phyloP scores from a whole-genome alignment of 176 grass and related monocot species.

The Aegilops umbellulata region DNA sequence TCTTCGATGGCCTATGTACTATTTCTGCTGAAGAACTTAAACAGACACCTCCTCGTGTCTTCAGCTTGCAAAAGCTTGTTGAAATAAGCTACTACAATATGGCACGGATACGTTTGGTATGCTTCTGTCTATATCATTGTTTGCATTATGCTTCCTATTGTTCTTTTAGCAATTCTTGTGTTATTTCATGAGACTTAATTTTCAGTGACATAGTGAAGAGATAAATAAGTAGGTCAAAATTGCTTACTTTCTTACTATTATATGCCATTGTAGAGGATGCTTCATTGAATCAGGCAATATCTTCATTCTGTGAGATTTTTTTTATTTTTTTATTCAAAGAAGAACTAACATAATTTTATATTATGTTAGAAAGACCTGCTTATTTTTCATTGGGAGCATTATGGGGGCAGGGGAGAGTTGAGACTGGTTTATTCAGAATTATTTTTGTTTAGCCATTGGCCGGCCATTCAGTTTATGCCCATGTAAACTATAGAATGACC shows the following conservation, averaged over 20 bases:
- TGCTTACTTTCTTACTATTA: background rate
- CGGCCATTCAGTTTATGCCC: background rate
- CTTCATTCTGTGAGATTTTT: background rate
- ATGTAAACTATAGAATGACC: background rate
- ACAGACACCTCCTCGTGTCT: conserved; percentile 86
- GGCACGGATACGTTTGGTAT: conserved; percentile 98
- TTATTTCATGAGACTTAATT: background rate
- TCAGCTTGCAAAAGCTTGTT: conserved; percentile 99
- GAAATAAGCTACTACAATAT: conserved; percentile 99
- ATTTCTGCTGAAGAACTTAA: conserved; percentile 98
- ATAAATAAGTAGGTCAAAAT: background rate
- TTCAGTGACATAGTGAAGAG: background rate
- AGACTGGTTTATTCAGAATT: background rate
- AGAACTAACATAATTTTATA: background rate
- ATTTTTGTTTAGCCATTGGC: background rate
- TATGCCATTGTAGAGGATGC: conserved; percentile 18
- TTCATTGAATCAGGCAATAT: background rate
- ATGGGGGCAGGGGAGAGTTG: background rate
- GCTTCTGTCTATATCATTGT: conserved; percentile 12
- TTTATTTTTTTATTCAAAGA: background rate
- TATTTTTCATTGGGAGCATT: background rate
- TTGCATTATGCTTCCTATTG: conserved; percentile 20
- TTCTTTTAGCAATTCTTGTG: background rate
- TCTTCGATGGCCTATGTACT: conserved; percentile 84
- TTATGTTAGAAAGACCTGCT: background rate